Evolutionary conservation across 1,284 basidiomycete genomes (phyloP), one percentile per base, ranked within the genome.

Genomic region (Rhodotorula mucilaginosa): DNA sequence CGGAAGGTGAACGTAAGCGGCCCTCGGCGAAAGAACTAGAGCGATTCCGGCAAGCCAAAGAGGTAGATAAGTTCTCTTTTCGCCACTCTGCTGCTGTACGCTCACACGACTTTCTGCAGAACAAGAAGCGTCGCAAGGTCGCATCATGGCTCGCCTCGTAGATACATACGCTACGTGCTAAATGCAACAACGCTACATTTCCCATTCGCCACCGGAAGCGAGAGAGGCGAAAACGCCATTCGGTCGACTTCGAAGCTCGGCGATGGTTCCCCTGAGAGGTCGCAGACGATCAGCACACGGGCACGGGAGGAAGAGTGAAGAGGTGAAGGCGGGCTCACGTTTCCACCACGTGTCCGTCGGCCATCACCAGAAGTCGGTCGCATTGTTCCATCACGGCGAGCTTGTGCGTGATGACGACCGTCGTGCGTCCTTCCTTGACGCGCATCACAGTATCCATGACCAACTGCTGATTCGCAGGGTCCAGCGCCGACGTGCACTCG

Each of bases 341-440:
- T 82, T 97, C 93, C 16, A 84, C 89, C 26, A 97, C 85, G 64
- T 80, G 80, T 7, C 95, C 94, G 23, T 89, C 34, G 21, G 89
- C 85, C 16, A 98, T 81, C 56, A 97, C 90, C 29, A 97, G 77
- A 65, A 99, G 87, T 52, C 93, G 86, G 81, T 97, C 93, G 82
- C 95, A 97, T 85, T 89, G 88, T 79, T 85, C 86, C 95, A 99
- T 99, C 61, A 93, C 88, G 69, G 89, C 87, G 59, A 93, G 81
- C 81, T 96, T 96, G 83, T 99, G 96, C 29, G 95, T 97, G 76
- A 98, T 88, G 84, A 97, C 89, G 72, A 98, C 81, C 65, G 91
- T 93, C 72, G 93, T 97, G 70, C 89, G 85, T 6, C 87, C 87
- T 26, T 83, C 81, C 81, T 87, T 88, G 73, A 89, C 87, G 57